Percentiles rank a stretch among this genome's conserved stretches.
These are phyloP conservation scores for Debaryomycetaceae sp. DNA, from an alignment of 1,139 yeast genomes.

Conservation along the genomic window DNA sequence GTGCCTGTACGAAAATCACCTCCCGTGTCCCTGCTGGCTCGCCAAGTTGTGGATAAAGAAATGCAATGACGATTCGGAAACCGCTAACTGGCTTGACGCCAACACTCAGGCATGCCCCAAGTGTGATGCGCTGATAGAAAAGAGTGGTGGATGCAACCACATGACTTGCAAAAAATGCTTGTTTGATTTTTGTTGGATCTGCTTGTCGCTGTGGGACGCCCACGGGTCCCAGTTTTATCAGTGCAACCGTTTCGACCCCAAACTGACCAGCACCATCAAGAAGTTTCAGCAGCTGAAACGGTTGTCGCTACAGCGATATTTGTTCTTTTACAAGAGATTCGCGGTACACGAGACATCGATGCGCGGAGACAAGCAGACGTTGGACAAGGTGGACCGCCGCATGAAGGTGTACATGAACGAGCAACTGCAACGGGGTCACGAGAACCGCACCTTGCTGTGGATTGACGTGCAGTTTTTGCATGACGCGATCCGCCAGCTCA, in stretches of 20 bases:
- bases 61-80: constrained; percentile 84
- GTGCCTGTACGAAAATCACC: constrained; percentile 75
- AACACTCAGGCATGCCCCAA: constrained; percentile 83
- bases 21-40: constrained; percentile 75
- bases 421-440: constrained; percentile 23
- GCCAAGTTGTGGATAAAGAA: constrained; percentile 73
- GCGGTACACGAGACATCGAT: constrained; percentile 76
- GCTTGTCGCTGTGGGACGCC: constrained; percentile 70
- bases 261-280: constrained; percentile 28
- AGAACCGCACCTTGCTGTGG: constrained; percentile 56
- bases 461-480: constrained; percentile 82
- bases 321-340: constrained; percentile 75
- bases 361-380: constrained; percentile 64
- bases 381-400: constrained; percentile 56
- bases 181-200: constrained; percentile 91
- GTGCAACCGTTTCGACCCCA: constrained; percentile 57
- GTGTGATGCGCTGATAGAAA: constrained; percentile 62
- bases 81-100: constrained; percentile 83
- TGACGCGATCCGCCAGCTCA: constrained; percentile 62
- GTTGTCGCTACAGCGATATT: constrained; percentile 56
- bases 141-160: constrained; percentile 95
- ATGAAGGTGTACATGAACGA: constrained; percentile 63
- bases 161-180: constrained; percentile 82
- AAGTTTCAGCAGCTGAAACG: constrained; percentile 31
- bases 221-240: constrained; percentile 66